Evolutionary conservation across 2,329 filamentous ascomycete genomes (phyloP).

Genomic region (Samsoniella hepiali): DNA sequence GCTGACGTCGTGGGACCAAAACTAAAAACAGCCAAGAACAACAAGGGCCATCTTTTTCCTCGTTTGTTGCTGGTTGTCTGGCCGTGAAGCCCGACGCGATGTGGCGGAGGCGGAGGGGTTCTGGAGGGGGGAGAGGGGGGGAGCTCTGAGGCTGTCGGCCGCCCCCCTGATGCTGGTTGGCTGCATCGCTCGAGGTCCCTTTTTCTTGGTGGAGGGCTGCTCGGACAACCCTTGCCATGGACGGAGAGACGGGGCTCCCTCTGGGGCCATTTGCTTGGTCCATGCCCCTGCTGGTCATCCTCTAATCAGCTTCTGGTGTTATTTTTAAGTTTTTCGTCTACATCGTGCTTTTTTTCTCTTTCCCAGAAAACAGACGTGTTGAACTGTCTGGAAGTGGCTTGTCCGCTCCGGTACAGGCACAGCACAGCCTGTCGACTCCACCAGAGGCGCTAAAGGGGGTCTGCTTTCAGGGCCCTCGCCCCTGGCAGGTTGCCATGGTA

Average conservation of each 20-base stretch:
- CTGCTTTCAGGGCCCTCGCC: background rate
- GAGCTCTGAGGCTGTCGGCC: background rate
- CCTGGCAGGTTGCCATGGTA: background rate
- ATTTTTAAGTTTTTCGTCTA: background rate
- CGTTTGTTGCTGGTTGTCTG: no score
- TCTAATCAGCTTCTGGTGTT: background rate
- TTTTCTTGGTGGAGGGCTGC: slow-evolving; percentile 1
- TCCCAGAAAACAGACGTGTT: background rate
- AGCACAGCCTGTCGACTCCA: background rate
- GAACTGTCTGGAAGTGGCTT: background rate
- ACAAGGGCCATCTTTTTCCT: background rate
- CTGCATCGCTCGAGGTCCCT: background rate
- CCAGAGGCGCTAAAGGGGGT: background rate
- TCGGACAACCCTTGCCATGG: slow-evolving; percentile 5
- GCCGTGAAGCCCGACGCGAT: background rate
- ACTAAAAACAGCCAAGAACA: background rate
- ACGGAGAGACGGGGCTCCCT: background rate
- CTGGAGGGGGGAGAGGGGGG: background rate
- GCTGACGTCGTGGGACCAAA: slow-evolving; percentile 9
- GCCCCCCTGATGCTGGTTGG: background rate
- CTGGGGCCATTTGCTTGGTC: background rate
- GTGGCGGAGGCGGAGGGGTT: slow-evolving; percentile 4
- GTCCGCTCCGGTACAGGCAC: background rate
- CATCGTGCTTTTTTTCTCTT: background rate
- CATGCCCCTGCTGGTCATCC: background rate